These are phyloP conservation scores for Juglanconis oblonga DNA, from an alignment of 2,329 filamentous ascomycete species.

Conservation along the genomic window DNA sequence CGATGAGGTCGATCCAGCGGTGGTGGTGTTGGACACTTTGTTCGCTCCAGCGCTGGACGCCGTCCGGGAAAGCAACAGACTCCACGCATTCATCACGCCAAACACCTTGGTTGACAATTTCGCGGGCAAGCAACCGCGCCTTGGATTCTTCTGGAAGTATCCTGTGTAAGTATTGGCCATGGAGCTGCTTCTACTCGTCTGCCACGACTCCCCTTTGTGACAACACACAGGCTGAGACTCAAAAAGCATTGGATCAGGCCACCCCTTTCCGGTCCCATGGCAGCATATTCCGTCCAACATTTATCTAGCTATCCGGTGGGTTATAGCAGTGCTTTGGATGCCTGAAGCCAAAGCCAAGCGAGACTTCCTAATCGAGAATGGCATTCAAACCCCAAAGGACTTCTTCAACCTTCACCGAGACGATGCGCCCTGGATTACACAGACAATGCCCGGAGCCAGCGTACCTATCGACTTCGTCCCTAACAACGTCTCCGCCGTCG, in stretches of 20 bases:
- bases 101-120: slow-evolving; percentile 16
- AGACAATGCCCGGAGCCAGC: slow-evolving; percentile 24
- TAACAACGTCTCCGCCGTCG: slow-evolving; percentile 21
- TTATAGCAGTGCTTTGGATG: slow-evolving; percentile 6
- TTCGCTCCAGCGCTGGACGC: slow-evolving; percentile 21
- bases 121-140: slow-evolving; percentile 13
- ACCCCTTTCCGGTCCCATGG: slow-evolving; percentile 23
- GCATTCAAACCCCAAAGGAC: slow-evolving; percentile 23
- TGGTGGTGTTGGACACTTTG: slow-evolving; percentile 20
- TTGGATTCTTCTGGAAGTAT: slow-evolving; percentile 22
- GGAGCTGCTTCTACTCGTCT: neutral
- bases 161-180: slow-evolving; percentile 8
- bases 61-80: slow-evolving; percentile 8
- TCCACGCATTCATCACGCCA: slow-evolving; percentile 18
- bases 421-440: slow-evolving; percentile 25
- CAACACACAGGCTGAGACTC: neutral
- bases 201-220: too few relatives aligned
- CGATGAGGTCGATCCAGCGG: slow-evolving; percentile 20
- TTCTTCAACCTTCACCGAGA: slow-evolving; percentile 20
- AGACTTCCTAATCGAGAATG: slow-evolving; percentile 18
- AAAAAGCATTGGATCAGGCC: slow-evolving; percentile 19
- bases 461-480: slow-evolving; percentile 24
- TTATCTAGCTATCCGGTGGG: slow-evolving; percentile 10
- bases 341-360: slow-evolving; percentile 7
- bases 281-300: slow-evolving; percentile 20